Base-by-base conservation (phyloP, 495 filamentous ascomycete genomes). In the Talaromyces ruber region DNA sequence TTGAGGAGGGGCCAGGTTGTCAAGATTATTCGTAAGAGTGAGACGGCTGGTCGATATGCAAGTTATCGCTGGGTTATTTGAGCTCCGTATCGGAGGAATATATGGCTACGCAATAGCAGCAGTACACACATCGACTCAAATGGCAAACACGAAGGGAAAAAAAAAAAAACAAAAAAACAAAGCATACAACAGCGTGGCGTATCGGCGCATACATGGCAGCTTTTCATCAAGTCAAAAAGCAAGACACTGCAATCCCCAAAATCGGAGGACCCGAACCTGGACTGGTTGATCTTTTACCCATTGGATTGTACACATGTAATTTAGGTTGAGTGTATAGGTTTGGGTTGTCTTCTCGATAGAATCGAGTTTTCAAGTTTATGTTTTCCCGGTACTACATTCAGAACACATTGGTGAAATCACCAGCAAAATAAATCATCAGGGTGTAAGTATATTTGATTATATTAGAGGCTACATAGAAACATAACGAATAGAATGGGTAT, bases 1-100 rank as follows among this genome's bases (percentile, higher is more conserved):
- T 79, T 98, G 74, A 87, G 91, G 77, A 84, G 91, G 68, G 92
- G 94, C 3, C 92, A 98, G 80, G 92, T 98, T 12, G 95, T 98
- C 62, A 98, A 98, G 85, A 98, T 98, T 66, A 95, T 98, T 59
- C 80, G 94, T 57, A 89, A 85, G 62, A 91, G 87, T 81, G 81
- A 83, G 68, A 83, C 81, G 16, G 81, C 80, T 0, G 81, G 81
- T 65, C 74, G 81, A 26, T 83, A 83, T 64, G 81, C 81, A 12
- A 86, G 82, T 74, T 88, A 88, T 69, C 78, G 85, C 58, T 88
- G 84, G 84, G 79, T 80, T 6, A 85, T 88, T 58, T 87, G 77
- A 21, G n/a, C 18, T 34, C 11, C 4, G 26, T 29, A 8, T 52
- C 14, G 34, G 32, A n/a, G 6, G 47, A 60, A 8, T 55, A 6